These are phyloP conservation scores for Dictyostelium capitatum DNA, from an alignment of 78 protist genomes.

Conservation along the genomic window DNA sequence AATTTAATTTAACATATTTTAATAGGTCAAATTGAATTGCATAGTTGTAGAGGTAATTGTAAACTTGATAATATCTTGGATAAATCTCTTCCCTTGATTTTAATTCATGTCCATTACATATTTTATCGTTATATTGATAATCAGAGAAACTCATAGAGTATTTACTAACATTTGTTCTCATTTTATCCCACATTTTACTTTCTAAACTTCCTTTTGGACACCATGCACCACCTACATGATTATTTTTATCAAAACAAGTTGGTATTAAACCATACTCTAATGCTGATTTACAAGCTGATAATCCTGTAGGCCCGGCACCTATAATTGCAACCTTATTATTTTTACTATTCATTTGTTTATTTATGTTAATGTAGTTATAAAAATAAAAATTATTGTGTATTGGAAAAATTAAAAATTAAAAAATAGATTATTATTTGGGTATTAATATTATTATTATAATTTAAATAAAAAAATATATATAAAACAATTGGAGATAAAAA, in stretches of 20 bases:
- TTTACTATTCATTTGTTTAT: background rate
- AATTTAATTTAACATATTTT: background rate
- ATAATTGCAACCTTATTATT: background rate
- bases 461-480: too few relatives aligned
- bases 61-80: background rate
- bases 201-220: background rate
- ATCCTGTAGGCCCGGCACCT: background rate
- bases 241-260: background rate
- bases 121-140: background rate
- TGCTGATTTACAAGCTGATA: background rate
- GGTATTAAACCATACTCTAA: background rate
- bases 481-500: too few relatives aligned
- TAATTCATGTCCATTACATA: background rate
- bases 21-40: background rate
- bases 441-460: too few relatives aligned
- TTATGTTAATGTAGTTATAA: background rate
- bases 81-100: background rate
- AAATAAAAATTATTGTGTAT: background rate
- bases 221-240: background rate
- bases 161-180: background rate
- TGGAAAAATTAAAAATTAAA: background rate
- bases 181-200: background rate
- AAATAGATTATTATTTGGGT: too few relatives aligned
- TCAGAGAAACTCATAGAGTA: background rate
- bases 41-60: background rate